A percentile compares a stretch with the other conserved stretches of the same genome.
Conservation (phyloP, 768 basidiomycete genomes). For the Fomitopsis serialis region DNA sequence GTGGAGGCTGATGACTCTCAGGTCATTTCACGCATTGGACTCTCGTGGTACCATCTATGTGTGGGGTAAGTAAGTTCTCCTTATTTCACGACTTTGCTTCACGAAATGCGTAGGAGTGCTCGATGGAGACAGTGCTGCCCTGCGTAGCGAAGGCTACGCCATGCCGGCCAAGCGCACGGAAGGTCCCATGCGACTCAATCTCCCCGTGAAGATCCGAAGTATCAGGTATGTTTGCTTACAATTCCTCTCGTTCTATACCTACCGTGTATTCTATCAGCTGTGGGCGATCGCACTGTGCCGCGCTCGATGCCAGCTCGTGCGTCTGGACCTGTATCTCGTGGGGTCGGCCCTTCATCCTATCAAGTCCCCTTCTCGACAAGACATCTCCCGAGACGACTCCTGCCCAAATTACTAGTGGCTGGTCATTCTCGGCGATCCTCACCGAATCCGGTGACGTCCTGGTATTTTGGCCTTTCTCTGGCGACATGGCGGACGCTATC, state of each 20-base stretch:
- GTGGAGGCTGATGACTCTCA: conserved; percentile 21
- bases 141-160: conserved; percentile 52
- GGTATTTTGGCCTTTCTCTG: conserved; percentile 67
- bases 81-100: not conserved
- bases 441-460: conserved; percentile 67
- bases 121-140: conserved; percentile 37
- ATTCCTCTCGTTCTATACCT: not conserved
- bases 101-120: conserved; percentile 45
- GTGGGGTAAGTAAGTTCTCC: conserved; percentile 56
- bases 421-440: conserved; percentile 73
- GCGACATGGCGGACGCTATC: conserved; percentile 34
- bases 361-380: conserved; percentile 31
- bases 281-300: conserved; percentile 67
- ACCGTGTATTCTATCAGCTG: conserved; percentile 42
- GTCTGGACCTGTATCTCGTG: conserved; percentile 78
- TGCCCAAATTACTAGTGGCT: conserved; percentile 72
- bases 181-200: conserved; percentile 50
- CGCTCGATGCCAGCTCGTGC: conserved; percentile 50
- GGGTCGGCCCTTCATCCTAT: conserved; percentile 70
- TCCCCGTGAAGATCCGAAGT: conserved; percentile 54
- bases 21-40: conserved; percentile 87
- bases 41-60: conserved; percentile 65
- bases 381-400: conserved; percentile 43
- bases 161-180: conserved; percentile 42
- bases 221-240: conserved; percentile 52